Conservation (phyloP, 2,329 filamentous ascomycete species). For the Xylariales sp. region DNA sequence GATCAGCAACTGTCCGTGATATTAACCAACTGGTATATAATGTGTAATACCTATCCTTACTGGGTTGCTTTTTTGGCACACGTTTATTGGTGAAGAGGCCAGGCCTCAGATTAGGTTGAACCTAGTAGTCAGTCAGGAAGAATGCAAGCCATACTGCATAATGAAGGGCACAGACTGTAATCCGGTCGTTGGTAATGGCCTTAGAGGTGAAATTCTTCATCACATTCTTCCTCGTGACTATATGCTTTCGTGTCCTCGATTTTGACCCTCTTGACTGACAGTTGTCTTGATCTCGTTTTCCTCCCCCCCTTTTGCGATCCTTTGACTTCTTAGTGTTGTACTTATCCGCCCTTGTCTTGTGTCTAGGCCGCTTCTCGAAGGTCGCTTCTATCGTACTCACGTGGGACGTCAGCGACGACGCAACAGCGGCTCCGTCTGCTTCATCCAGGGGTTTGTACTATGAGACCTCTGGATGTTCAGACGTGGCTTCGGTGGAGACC, state of each 20-base stretch:
- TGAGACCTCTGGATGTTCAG: conserved; percentile 27
- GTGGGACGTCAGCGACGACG: conserved; percentile 38
- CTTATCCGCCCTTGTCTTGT: conserved; percentile 66
- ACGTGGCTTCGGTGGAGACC: conserved; percentile 13
- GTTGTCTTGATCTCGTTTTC: conserved; percentile 33
- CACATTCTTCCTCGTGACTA: conserved; percentile 58
- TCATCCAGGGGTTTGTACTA: conserved; percentile 27
- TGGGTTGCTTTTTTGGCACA: conserved; percentile 50
- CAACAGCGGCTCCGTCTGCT: conserved; percentile 24
- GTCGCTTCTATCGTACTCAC: conserved; percentile 19
- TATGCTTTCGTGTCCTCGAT: conserved; percentile 46
- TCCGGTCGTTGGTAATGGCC: conserved; percentile 62
- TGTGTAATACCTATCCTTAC: conserved; percentile 49
- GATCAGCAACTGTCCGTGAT: conserved; percentile 58
- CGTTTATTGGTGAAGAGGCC: conserved; percentile 61
- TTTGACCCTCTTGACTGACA: conserved; percentile 35
- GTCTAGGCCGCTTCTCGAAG: conserved; percentile 64
- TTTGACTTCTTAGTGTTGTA: conserved; percentile 60
- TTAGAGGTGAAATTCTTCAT: conserved; percentile 67
- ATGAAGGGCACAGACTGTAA: conserved; percentile 59
- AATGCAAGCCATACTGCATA: background rate
- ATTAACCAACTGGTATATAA: conserved; percentile 15
- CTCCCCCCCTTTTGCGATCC: conserved; percentile 43
- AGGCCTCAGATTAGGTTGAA: conserved; percentile 50
- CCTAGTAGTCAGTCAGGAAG: conserved; percentile 40